phyloP scores from a whole-genome alignment of 495 filamentous ascomycete species.

The Margaritispora aquatica region DNA sequence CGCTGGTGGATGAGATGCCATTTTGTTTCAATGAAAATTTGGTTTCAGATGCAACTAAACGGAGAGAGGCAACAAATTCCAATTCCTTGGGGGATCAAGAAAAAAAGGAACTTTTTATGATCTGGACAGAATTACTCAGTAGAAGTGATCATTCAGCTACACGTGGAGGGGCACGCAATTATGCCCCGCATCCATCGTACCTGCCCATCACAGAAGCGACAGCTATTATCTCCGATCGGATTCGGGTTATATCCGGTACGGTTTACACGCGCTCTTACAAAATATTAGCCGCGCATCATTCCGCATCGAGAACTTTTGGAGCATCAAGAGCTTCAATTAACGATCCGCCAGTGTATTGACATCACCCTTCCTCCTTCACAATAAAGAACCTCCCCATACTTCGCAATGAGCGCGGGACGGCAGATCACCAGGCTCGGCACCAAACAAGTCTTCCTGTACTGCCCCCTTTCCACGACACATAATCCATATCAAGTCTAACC shows the following conservation, averaged over 20 bases:
- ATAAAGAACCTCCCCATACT: neutral
- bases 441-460: slow-evolving; percentile 66
- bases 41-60: too few species aligned
- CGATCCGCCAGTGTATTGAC: neutral
- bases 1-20: slow-evolving; percentile 53
- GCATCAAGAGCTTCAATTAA: neutral
- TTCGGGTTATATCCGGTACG: neutral
- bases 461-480: neutral
- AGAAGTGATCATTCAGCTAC: too few species aligned
- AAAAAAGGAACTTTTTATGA: too few species aligned
- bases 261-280: neutral
- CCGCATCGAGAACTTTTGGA: neutral
- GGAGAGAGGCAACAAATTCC: too few species aligned
- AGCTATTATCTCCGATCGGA: neutral
- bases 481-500: neutral
- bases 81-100: too few species aligned
- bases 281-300: neutral
- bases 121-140: too few species aligned
- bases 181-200: neutral
- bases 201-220: neutral
- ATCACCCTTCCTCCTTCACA: too few species aligned
- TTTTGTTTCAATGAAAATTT: too few species aligned
- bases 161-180: neutral
- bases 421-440: too few species aligned
- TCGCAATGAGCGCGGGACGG: too few species aligned